Percentiles rank a stretch among this genome's conserved stretches.
Conservation (phyloP, 352 stramenopile genomes). For the Phytopythium delawarense region DNA sequence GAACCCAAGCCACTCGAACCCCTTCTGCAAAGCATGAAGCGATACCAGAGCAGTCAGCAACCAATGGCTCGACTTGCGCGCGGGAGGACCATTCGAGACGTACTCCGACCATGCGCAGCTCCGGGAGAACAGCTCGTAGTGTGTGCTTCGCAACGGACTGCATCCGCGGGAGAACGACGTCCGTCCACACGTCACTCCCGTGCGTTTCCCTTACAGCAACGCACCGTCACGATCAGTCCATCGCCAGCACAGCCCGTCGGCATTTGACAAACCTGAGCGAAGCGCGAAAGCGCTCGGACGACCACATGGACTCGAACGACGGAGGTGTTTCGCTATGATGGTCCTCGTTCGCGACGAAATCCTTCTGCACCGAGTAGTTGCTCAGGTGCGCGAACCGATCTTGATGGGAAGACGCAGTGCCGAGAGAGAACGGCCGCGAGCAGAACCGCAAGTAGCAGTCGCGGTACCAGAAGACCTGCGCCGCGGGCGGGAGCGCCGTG, state of each 20-base stretch:
- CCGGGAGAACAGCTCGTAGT: slow-evolving; percentile 33
- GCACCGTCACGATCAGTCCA: background rate
- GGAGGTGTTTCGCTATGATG: background rate
- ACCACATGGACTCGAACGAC: slow-evolving; percentile 57
- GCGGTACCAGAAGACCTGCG: slow-evolving; percentile 59
- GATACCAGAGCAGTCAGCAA: background rate
- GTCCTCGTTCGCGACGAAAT: slow-evolving; percentile 15
- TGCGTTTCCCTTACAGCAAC: slow-evolving; percentile 18
- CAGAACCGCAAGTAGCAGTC: slow-evolving; percentile 80
- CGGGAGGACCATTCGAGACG: background rate
- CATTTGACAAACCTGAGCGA: slow-evolving; percentile 25
- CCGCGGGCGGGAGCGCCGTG: slow-evolving; percentile 42
- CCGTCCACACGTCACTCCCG: slow-evolving; percentile 39
- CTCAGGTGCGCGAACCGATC: slow-evolving; percentile 74
- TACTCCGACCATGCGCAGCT: slow-evolving; percentile 55
- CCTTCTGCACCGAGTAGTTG: slow-evolving; percentile 84
- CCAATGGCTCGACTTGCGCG: too few relatives aligned
- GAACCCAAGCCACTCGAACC: slow-evolving; percentile 86
- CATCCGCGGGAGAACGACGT: slow-evolving; percentile 55
- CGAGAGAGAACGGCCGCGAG: slow-evolving; percentile 43
- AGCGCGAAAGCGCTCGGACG: slow-evolving; percentile 32
- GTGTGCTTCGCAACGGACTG: slow-evolving; percentile 31
- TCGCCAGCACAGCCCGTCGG: background rate
- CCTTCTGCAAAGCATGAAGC: slow-evolving; percentile 25
- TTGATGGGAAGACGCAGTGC: slow-evolving; percentile 12